These are phyloP conservation scores for Curvularia verruculosa DNA, from an alignment of 2,329 filamentous ascomycete genomes.

Conservation along the genomic window DNA sequence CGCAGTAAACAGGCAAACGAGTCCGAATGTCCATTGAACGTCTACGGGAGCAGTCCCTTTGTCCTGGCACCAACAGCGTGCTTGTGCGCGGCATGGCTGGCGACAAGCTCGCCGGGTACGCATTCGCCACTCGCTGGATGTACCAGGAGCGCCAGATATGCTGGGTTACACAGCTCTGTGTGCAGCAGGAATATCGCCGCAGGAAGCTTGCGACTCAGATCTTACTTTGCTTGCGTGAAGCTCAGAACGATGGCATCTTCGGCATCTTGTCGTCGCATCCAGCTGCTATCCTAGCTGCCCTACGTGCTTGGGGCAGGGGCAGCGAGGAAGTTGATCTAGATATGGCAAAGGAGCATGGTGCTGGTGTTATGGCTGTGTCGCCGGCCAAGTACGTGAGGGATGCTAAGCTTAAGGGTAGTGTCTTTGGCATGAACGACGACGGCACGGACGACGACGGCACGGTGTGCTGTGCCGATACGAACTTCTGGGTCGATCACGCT, in stretches of 20 bases:
- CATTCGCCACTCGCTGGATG: too few species aligned
- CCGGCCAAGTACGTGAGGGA: neutral
- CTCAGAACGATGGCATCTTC: neutral
- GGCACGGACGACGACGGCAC: neutral
- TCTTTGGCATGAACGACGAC: neutral
- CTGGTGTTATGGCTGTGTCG: neutral
- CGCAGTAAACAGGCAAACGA: too few species aligned
- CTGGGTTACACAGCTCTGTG: too few species aligned
- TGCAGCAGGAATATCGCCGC: too few species aligned
- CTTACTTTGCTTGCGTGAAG: neutral
- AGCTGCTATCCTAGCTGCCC: neutral
- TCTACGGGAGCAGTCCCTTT: too few species aligned
- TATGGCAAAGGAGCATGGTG: neutral
- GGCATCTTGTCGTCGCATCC: conserved; percentile 4
- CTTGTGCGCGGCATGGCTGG: too few species aligned
- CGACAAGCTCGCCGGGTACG: too few species aligned
- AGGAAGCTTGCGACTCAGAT: too few species aligned
- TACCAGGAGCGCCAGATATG: too few species aligned
- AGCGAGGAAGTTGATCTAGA: neutral
- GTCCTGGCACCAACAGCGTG: too few species aligned
- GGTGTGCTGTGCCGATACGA: conserved; percentile 4
- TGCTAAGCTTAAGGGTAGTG: neutral
- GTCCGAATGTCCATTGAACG: too few species aligned
- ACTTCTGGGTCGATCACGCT: conserved; percentile 8
- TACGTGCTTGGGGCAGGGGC: neutral